Base-by-base conservation (phyloP, 1,284 basidiomycete genomes). In the Pascua sp. region DNA sequence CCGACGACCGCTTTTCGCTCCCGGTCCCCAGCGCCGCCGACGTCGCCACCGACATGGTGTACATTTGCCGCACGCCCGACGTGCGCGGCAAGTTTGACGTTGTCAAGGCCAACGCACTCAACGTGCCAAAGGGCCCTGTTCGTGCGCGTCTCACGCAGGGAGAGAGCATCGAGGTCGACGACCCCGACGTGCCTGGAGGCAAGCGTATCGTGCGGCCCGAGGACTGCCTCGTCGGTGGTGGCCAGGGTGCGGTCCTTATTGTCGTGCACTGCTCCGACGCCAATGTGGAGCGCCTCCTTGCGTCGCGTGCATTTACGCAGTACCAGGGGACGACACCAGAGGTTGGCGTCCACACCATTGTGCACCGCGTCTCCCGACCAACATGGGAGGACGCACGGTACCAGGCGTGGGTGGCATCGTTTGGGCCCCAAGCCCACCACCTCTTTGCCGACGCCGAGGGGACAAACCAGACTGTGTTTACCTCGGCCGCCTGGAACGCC, bases 51-150 rank as follows among this genome's bases (percentile, higher is more conserved):
- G 68, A 75, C 18, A 71, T 78, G 59, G 76, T 78, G 18, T 96
- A 93, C 71, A 81, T 94, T 24, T 75, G 88, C 44, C 81, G 90
- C 49, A 90, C 91, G 0, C 89, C 91, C 0, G 81, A 81, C 3
- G 80, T 86, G 42, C 85, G 91, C 4, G 93, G 93, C n/a, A 91
- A 90, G 74, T 95, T 98, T 69, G 84, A 95, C 62, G 84, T 77
- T 0, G 76, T 77, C 56, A 86, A 84, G 62, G 90, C 92, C 0
- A 70, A 80, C 8, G 82, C 78, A 39, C 79, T 92, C 1, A 86
- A 87, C 10, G 79, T 98, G 4, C 81, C 83, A 2, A 78, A 78
- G 2, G 89, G 90, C 4, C 81, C 80, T 3, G 59, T 78, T 4
- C 75, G 78, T 47, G 74, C 72, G 1, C 69, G 68, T 18, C 66